Conservation (phyloP, 106 monocot genomes). For the Xerophyta viscosa region DNA sequence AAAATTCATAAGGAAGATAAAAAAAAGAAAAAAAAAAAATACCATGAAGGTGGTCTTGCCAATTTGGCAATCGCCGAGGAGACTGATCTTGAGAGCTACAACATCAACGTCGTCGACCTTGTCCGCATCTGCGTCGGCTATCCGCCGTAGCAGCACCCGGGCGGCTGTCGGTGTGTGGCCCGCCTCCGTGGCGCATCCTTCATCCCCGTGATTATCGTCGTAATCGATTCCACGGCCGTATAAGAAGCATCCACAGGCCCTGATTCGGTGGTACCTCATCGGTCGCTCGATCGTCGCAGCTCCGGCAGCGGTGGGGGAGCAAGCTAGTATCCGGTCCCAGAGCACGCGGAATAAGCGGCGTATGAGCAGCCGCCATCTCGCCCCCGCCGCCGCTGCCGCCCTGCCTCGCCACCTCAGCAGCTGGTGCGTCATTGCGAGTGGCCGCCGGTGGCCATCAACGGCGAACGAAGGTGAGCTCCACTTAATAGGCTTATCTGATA, state of each 20-base stretch:
- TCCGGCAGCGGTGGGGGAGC: constrained; percentile 13
- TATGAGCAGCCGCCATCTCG: constrained; percentile 15
- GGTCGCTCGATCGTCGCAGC: not conserved
- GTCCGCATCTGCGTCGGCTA: constrained; percentile 15
- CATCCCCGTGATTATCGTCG: not conserved
- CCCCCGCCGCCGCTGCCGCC: not conserved
- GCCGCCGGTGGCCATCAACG: too few relatives aligned
- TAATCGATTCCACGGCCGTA: not conserved
- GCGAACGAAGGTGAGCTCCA: too few relatives aligned
- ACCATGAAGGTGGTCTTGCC: constrained; percentile 97
- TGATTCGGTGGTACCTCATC: constrained; percentile 13
- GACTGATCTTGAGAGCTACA: constrained; percentile 50
- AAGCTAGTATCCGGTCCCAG: constrained; percentile 24
- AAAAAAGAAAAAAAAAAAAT: constrained; percentile 3
- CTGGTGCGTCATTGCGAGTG: too few relatives aligned
- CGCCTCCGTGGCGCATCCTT: not conserved
- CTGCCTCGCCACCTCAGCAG: too few relatives aligned
- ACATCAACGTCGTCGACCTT: constrained; percentile 31
- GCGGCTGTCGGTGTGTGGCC: not conserved
- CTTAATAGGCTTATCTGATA: too few relatives aligned
- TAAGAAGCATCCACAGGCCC: not conserved
- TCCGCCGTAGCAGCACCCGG: not conserved
- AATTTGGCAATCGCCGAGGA: constrained; percentile 68
- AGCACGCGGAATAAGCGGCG: constrained; percentile 36
- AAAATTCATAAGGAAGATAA: not conserved